Percentiles rank a stretch among this genome's conserved stretches.
These are phyloP conservation scores for Fragilaria crotonensis DNA, from an alignment of 108 stramenopile genomes.

Conservation along the genomic window DNA sequence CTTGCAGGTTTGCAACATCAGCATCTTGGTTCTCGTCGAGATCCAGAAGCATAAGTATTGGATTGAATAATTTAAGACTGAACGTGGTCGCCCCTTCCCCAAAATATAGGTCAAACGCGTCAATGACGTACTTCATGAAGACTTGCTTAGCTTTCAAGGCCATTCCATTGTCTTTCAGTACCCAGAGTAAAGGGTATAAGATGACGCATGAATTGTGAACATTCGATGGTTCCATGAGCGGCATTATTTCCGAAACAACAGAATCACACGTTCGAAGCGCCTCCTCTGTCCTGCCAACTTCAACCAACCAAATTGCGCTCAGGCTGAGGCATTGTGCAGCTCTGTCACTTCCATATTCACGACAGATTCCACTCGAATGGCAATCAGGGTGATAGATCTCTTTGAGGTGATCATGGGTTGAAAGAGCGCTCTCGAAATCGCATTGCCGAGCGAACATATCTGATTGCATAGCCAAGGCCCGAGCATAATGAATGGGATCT, in stretches of 20 bases:
- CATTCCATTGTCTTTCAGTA: slow-evolving; percentile 44
- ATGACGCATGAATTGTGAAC: slow-evolving; percentile 47
- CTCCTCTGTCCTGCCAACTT: slow-evolving; percentile 22
- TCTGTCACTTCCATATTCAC: slow-evolving; percentile 50
- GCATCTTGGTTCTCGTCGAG: slow-evolving; percentile 21
- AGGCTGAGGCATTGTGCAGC: slow-evolving; percentile 37
- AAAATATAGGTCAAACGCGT: slow-evolving; percentile 43
- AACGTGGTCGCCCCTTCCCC: slow-evolving; percentile 33
- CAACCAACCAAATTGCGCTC: slow-evolving; percentile 30
- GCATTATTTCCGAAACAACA: slow-evolving; percentile 24
- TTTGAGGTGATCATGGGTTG: slow-evolving; percentile 24
- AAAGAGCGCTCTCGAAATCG: slow-evolving; percentile 41
- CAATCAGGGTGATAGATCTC: slow-evolving; percentile 34
- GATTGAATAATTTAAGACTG: slow-evolving; percentile 36
- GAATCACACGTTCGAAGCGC: slow-evolving; percentile 31
- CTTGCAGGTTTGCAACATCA: slow-evolving; percentile 16
- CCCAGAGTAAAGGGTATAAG: slow-evolving; percentile 34
- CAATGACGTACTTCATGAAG: slow-evolving; percentile 27
- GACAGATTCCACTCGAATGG: slow-evolving; percentile 32
- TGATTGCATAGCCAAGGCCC: slow-evolving; percentile 52
- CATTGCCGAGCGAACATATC: slow-evolving; percentile 33
- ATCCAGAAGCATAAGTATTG: slow-evolving; percentile 39
- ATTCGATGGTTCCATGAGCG: slow-evolving; percentile 46
- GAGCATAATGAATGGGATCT: slow-evolving; percentile 54
- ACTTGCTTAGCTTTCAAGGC: slow-evolving; percentile 30